Base-by-base conservation (phyloP, 2,329 filamentous ascomycete species). In the Celoporthe dispersa region DNA sequence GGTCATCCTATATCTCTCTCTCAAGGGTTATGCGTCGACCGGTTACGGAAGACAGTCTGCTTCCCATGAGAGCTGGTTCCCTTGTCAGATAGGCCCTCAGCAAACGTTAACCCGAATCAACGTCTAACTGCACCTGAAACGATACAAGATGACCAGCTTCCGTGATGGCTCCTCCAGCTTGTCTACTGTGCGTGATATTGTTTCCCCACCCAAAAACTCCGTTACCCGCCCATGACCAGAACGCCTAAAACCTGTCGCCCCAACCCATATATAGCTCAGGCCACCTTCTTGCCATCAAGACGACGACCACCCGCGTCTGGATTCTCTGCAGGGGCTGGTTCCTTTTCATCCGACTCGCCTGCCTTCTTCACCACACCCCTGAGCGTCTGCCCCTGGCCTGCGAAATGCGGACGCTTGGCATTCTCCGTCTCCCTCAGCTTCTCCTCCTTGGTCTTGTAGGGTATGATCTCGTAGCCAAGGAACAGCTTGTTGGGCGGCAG, bases 401-500 rank as follows among this genome's bases (percentile, higher is more conserved):
- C 89, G 80, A 97, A 97, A 74, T 90, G 89, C n/a, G 91, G 91
- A 73, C 89, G 88, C 71, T 86, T 85, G 4, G 87, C 85, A n/a
- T 89, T 85, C 72, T 89, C 87, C 51, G 89, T 86, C 70, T 91
- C 89, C 71, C 90, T 85, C 66, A 89, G 88, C 78, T 89, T 90
- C 70, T 93, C 89, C 48, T 89, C 91, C 69, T 91, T 89, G 11
- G 92, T 93, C 83, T 94, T 94, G 57, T 97, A 85, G 0, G 95
- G 95, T 80, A 92, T 97, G 78, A 97, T 87, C 77, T 97, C 92
- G 77, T 98, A 99, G 3, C 96, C 96, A 73, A 99, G 97, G 84
- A 99, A 99, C 5, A 99, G 85, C 81, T 98, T 97, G 76, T 96
- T 96, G 0, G 92, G 91, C 0, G 93, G 88, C 66, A 99, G 80